Evolutionary conservation across 2,329 filamentous ascomycete species (phyloP), one percentile per base, ranked within the genome.

Genomic region (Grosmannia huntii): DNA sequence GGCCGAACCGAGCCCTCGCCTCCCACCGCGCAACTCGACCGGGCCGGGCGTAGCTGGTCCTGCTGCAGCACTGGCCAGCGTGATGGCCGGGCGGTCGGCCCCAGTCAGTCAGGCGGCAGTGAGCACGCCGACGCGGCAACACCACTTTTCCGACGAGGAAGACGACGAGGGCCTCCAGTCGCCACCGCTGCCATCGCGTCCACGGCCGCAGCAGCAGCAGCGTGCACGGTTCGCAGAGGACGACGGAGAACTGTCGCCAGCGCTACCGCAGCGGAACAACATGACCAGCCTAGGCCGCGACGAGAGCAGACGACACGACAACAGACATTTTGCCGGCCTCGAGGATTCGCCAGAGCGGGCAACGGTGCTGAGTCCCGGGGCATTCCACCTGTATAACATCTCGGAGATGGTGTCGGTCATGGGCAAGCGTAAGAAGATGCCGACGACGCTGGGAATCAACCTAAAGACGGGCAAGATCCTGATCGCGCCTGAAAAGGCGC

Each of bases 351-450:
- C 65, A 49, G 58, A 66, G 31, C 64, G 68, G 2, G 5, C 33
- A 0, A 56, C 38, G 4, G 6, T 57, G n/a, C 69, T 75, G 33
- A 85, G 86, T 2, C 88, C 89, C 5, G 88, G 89, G 21, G 89
- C 89, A 2, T 97, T 91, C 68, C 91, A 95, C 68, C 78, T 97
- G 70, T 97, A 96, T 73, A 96, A 96, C 66, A 91, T 97, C 66
- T 95, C 91, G 68, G 92, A 97, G 72, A 96, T 96, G 87, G 83
- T 96, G 5, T 92, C 90, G n/a, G 84, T 94, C 51, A 91, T 96
- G 83, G 92, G 92, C 59, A 96, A 95, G 75, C 87, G 89, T 67
- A 96, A 96, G 77, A 97, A 97, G 75, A 94, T 96, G 89, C 90
- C 92, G 1, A 96, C 90, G n/a, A 96, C 89, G 0, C 72, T 97